A percentile compares a stretch with the other conserved stretches of the same genome.
phyloP scores from a whole-genome alignment of 2,329 filamentous ascomycete species.

The Helicocarpus griseus region DNA sequence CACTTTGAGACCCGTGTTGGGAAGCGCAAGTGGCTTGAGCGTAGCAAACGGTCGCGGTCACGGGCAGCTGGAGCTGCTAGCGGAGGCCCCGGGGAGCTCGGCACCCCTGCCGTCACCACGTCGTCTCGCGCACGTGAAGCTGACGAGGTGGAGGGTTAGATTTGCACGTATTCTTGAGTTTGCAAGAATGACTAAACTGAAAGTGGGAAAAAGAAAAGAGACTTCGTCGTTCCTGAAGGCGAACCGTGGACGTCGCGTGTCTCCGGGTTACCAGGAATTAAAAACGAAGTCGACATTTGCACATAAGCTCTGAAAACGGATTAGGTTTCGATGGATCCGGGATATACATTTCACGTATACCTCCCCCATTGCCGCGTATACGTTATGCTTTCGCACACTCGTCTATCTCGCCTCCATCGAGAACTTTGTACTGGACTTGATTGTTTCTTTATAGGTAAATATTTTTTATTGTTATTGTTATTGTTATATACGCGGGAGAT shows the following conservation, averaged over 20 bases:
- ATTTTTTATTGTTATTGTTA: background rate
- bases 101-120: conserved; percentile 14
- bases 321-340: no score
- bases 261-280: no score
- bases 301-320: no score
- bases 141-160: conserved; percentile 26
- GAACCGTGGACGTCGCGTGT: no score
- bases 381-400: background rate
- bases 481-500: background rate
- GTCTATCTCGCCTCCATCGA: background rate
- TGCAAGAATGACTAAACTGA: background rate
- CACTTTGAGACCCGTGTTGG: conserved; percentile 70
- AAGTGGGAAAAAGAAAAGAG: background rate
- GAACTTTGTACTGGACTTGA: background rate
- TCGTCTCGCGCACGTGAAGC: conserved; percentile 25
- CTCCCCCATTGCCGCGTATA: no score
- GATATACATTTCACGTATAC: no score
- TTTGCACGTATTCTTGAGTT: no score
- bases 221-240: background rate
- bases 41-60: conserved; percentile 15
- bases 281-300: no score
- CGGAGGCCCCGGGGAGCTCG: conserved; percentile 2
- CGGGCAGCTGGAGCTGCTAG: background rate
- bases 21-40: conserved; percentile 15
- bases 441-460: background rate